A percentile compares a stretch with the other conserved stretches of the same genome.
Conservation (phyloP, 2,329 filamentous ascomycete genomes). For the Drechslerella dactyloides region DNA sequence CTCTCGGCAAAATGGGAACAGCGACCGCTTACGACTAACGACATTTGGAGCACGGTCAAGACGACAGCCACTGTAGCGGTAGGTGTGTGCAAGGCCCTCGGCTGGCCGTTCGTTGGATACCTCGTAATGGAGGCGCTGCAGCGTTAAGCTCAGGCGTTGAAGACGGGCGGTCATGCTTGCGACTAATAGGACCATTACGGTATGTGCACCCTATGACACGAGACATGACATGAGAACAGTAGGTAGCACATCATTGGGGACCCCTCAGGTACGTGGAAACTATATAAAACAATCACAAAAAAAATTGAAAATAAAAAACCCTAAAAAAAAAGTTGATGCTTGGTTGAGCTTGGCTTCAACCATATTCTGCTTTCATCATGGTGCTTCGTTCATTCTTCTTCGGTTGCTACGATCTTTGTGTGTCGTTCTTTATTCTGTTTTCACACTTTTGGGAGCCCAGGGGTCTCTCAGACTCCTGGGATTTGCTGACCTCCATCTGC, state of each 20-base stretch:
- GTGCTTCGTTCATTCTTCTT: too few species aligned
- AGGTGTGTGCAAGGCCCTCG: background rate
- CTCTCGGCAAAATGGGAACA: background rate
- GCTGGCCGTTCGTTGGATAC: constrained; percentile 27
- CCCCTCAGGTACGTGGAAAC: constrained; percentile 41
- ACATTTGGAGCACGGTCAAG: constrained; percentile 1
- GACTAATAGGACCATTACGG: background rate
- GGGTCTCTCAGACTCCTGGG: background rate
- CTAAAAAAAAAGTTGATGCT: constrained; percentile 29
- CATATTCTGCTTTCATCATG: background rate
- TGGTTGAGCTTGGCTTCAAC: constrained; percentile 4
- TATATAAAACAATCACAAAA: constrained; percentile 47
- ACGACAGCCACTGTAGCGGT: background rate
- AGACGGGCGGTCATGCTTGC: constrained; percentile 1
- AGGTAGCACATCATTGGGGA: background rate
- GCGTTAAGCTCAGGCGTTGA: constrained; percentile 5
- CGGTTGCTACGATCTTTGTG: background rate
- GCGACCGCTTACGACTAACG: background rate
- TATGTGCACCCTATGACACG: background rate
- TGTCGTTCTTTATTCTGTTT: background rate
- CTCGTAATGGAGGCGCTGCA: constrained; percentile 39
- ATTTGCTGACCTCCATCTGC: constrained; percentile 8
- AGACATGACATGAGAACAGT: too few species aligned
- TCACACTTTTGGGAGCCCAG: constrained; percentile 3
- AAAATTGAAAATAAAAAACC: constrained; percentile 34